Evolutionary conservation across 2,329 filamentous ascomycete genomes (phyloP).

Genomic region (Colletotrichum eremochloae): DNA sequence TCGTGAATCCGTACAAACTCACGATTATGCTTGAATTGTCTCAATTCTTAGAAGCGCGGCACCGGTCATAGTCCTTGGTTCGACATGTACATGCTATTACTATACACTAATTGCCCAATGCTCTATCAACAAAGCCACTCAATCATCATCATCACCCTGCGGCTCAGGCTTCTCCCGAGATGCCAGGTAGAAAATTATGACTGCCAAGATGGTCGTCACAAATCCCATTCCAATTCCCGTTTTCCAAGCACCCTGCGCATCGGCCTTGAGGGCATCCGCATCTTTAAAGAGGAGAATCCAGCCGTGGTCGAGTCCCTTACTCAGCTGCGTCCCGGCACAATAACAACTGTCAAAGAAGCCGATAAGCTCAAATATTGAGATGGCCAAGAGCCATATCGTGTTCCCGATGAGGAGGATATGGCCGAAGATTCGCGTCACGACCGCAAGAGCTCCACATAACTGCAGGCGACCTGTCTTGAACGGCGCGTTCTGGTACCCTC

Average conservation of each 20-base stretch:
- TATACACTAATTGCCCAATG: not conserved
- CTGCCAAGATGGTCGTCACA: not conserved
- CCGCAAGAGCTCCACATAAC: conserved; percentile 42
- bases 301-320: conserved; percentile 29
- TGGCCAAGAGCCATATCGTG: conserved; percentile 41
- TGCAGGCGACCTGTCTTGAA: not conserved
- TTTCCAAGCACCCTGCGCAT: conserved; percentile 7
- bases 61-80: not conserved
- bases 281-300: conserved; percentile 43
- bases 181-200: not conserved
- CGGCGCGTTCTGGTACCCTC: not conserved
- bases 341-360: conserved; percentile 46
- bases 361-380: conserved; percentile 43
- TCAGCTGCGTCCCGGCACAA: conserved; percentile 40
- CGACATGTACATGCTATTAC: not conserved
- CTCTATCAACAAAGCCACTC: not conserved
- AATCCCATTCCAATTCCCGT: conserved; percentile 13
- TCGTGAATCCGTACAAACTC: too few relatives aligned
- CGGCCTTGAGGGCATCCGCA: not conserved
- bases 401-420: conserved; percentile 39
- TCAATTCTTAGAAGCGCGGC: not conserved
- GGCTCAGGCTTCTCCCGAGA: not conserved
- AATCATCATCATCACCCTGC: not conserved
- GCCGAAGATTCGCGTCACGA: conserved; percentile 38
- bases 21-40: too few relatives aligned